phyloP scores from a whole-genome alignment of 495 filamentous ascomycete species.

The Hapsidospora chrysogenum region DNA sequence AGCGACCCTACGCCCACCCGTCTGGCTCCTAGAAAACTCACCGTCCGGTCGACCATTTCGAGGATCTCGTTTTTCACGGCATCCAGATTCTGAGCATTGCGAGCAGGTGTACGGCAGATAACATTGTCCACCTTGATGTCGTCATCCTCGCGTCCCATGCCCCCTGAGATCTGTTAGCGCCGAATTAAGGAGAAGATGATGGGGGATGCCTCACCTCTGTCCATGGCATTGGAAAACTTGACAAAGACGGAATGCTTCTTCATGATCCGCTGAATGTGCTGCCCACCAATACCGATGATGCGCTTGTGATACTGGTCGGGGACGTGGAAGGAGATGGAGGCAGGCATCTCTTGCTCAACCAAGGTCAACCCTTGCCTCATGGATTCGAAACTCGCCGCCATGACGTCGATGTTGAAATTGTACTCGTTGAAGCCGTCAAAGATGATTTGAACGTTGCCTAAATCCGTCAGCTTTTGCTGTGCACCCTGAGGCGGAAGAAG shows the following conservation, averaged over 20 bases:
- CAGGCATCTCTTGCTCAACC: conserved; percentile 98
- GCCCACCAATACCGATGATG: conserved; percentile 95
- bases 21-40: conserved; percentile 22
- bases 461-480: not conserved
- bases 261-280: conserved; percentile 99
- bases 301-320: conserved; percentile 99
- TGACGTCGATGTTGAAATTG: conserved; percentile 98
- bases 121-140: conserved; percentile 98
- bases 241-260: conserved; percentile 99
- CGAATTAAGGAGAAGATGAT: no score
- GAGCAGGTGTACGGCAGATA: conserved; percentile 90
- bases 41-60: conserved; percentile 95
- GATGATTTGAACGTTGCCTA: conserved; percentile 89
- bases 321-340: conserved; percentile 96
- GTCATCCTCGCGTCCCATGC: conserved; percentile 86
- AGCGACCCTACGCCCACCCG: no score
- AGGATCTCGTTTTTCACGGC: conserved; percentile 97
- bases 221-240: conserved; percentile 99
- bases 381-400: conserved; percentile 76
- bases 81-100: conserved; percentile 92
- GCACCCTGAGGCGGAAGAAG: not conserved
- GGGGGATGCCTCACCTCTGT: conserved; percentile 38
- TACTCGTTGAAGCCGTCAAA: conserved; percentile 99
- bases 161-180: conserved; percentile 31
- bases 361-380: conserved; percentile 81